A percentile compares a stretch with the other conserved stretches of the same genome.
These are phyloP conservation scores for Pythium aristosporum DNA, from an alignment of 352 stramenopile species.

Conservation along the genomic window DNA sequence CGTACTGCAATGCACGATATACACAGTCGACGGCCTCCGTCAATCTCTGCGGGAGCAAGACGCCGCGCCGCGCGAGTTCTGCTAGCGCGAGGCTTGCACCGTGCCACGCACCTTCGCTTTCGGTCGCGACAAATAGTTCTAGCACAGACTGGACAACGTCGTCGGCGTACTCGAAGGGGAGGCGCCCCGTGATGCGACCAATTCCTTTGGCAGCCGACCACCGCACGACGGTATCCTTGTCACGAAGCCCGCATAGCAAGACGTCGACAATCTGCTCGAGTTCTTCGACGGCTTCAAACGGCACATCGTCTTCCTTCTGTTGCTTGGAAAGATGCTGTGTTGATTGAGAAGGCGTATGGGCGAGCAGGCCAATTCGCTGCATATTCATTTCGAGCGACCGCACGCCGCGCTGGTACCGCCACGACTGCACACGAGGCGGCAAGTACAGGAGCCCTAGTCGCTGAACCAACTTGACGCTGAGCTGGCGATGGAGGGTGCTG, in stretches of 20 bases:
- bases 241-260: constrained; percentile 83
- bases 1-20: constrained; percentile 91
- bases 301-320: constrained; percentile 38
- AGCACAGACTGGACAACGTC: constrained; percentile 97
- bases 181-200: constrained; percentile 93
- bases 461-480: constrained; percentile 97
- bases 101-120: constrained; percentile 96
- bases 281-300: constrained; percentile 90
- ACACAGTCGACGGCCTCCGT: constrained; percentile 92
- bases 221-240: constrained; percentile 97
- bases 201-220: constrained; percentile 99
- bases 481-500: constrained; percentile 90
- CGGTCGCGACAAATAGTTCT: constrained; percentile 90
- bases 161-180: constrained; percentile 94
- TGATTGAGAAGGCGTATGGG: background rate
- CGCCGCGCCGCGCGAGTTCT: constrained; percentile 93
- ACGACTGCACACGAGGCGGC: constrained; percentile 91
- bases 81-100: constrained; percentile 96
- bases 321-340: constrained; percentile 3
- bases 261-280: constrained; percentile 97
- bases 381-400: constrained; percentile 94
- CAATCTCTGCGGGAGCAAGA: constrained; percentile 94
- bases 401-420: constrained; percentile 95
- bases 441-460: constrained; percentile 94
- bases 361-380: constrained; percentile 38